Evolutionary conservation across 306 rosid species (phyloP).

Genomic region (Begonia fuchsioides): DNA sequence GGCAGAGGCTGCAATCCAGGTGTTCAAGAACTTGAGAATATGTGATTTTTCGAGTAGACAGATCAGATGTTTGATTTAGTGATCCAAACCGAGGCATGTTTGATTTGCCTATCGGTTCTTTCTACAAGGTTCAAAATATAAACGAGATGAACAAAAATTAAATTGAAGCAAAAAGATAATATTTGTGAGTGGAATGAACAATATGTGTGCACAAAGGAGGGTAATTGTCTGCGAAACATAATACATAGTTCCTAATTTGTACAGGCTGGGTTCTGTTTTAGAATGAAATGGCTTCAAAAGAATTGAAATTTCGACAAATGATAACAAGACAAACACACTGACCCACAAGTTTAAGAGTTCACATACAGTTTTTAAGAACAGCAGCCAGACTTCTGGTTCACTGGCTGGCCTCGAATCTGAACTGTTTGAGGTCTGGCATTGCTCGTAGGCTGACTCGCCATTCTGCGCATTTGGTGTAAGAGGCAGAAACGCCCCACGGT

Average conservation of each 20-base stretch:
- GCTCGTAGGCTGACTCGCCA: conserved; percentile 97
- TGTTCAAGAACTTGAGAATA: conserved; percentile 73
- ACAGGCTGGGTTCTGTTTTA: conserved; percentile 32
- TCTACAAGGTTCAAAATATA: no score
- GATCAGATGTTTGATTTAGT: no score
- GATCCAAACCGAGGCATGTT: not conserved
- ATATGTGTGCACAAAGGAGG: not conserved
- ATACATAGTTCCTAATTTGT: conserved; percentile 87
- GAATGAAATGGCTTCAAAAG: conserved; percentile 71
- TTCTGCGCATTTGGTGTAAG: conserved; percentile 25
- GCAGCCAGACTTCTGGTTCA: conserved; percentile 94
- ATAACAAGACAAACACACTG: conserved; percentile 36
- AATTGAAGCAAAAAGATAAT: no score
- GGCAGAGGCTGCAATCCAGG: conserved; percentile 40
- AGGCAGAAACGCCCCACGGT: not conserved
- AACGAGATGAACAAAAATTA: no score
- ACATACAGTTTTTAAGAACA: conserved; percentile 47
- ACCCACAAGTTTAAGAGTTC: conserved; percentile 26
- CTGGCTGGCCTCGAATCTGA: conserved; percentile 96
- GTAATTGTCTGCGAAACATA: conserved; percentile 1
- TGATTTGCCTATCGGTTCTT: not conserved
- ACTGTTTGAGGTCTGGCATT: conserved; percentile 90
- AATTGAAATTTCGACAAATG: conserved; percentile 64
- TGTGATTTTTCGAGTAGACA: conserved; percentile 14
- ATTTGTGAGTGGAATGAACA: no score